phyloP scores from a whole-genome alignment of 2,329 filamentous ascomycete species.

The Lecanosticta acicola region DNA sequence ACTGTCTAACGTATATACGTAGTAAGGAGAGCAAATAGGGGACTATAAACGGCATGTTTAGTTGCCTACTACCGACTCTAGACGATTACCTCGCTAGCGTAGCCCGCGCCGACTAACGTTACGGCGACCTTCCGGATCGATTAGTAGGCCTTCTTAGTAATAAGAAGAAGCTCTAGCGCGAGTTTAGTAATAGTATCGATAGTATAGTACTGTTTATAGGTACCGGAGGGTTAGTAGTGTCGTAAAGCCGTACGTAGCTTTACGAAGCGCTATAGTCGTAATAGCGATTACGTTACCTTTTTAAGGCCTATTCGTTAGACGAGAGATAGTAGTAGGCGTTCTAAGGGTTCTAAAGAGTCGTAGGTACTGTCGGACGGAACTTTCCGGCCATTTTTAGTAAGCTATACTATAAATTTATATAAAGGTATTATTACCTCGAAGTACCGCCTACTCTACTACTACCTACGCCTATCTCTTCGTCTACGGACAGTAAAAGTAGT shows the following conservation, averaged over 20 bases:
- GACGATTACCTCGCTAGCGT: constrained; percentile 1
- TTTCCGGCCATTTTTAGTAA: background rate
- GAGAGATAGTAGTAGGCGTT: background rate
- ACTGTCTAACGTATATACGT: background rate
- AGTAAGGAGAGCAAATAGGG: background rate
- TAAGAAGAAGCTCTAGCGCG: background rate
- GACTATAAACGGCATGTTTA: background rate
- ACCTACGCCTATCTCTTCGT: background rate
- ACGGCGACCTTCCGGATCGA: background rate
- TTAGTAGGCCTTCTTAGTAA: background rate
- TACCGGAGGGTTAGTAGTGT: background rate
- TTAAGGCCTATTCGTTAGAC: background rate
- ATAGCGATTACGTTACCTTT: background rate
- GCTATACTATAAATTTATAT: constrained; percentile 4
- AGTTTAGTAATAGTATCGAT: background rate
- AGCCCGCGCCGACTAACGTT: background rate
- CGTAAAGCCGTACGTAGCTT: background rate
- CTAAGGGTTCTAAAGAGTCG: background rate
- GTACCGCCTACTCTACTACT: background rate
- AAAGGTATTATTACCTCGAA: background rate
- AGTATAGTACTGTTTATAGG: background rate
- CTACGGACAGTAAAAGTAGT: background rate
- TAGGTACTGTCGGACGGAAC: background rate
- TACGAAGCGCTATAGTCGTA: background rate
- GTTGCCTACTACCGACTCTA: background rate